phyloP scores from a whole-genome alignment of 78 protist genomes.

The Trichosphaerium sp. region DNA sequence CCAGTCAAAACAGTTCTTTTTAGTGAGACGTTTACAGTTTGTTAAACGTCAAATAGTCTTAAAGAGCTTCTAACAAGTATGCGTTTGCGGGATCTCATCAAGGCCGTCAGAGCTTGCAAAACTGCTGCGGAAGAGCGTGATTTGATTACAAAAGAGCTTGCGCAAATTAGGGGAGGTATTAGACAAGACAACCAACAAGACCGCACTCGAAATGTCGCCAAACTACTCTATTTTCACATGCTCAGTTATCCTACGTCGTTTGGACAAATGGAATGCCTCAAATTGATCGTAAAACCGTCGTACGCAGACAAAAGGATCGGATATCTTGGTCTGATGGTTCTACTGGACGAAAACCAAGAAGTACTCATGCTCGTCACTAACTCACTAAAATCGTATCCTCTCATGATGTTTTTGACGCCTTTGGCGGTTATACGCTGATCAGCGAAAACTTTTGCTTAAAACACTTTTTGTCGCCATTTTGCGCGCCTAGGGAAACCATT shows the following conservation, averaged over 20 bases:
- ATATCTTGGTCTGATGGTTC: conserved; percentile 82
- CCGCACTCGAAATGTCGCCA: conserved; percentile 87
- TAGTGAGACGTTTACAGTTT: too few species aligned
- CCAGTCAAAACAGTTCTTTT: too few species aligned
- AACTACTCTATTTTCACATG: conserved; percentile 94
- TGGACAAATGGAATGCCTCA: conserved; percentile 93
- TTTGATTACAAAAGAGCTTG: conserved; percentile 80
- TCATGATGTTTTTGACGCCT: too few species aligned
- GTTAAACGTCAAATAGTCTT: too few species aligned
- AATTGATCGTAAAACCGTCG: conserved; percentile 73
- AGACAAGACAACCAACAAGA: conserved; percentile 59
- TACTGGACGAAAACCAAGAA: conserved; percentile 90
- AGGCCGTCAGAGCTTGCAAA: conserved; percentile 75
- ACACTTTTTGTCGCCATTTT: too few species aligned
- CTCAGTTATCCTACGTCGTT: conserved; percentile 91
- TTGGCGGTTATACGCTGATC: too few species aligned
- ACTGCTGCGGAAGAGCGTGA: conserved; percentile 94
- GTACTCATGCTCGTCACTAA: conserved; percentile 88
- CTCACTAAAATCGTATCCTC: conserved; percentile 75
- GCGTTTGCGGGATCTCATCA: conserved; percentile 89
- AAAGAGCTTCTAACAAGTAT: too few species aligned
- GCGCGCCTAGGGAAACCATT: too few species aligned
- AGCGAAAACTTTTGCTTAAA: too few species aligned
- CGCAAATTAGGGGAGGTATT: conserved; percentile 47
- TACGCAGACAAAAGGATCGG: conserved; percentile 92